Conservation (phyloP, 805 yeast species). For the Metschnikowia continentalis region DNA sequence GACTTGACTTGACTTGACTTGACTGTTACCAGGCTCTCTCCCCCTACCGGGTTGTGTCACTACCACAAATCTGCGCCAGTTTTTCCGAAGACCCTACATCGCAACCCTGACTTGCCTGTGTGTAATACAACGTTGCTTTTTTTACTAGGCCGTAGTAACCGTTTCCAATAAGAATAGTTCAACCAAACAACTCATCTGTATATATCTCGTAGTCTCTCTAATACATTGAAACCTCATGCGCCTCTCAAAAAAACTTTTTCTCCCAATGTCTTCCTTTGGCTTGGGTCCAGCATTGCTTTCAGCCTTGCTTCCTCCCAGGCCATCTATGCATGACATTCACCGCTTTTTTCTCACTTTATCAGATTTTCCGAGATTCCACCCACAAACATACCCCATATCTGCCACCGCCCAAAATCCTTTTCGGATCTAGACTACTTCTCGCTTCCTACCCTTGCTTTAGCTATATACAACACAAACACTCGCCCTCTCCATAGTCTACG, state of each 20-base stretch:
- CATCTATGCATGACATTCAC: slow-evolving; percentile 1
- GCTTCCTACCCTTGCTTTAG: too few species aligned
- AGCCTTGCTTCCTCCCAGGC: not conserved
- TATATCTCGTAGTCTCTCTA: too few species aligned
- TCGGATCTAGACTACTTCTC: not conserved
- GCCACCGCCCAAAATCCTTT: not conserved
- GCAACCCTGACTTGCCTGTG: not conserved
- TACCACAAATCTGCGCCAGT: not conserved
- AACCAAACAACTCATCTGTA: too few species aligned
- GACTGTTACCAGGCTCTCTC: too few species aligned
- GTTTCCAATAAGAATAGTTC: not conserved
- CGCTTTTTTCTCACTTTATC: not conserved
- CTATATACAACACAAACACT: too few species aligned
- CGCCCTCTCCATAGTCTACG: too few species aligned
- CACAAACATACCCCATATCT: not conserved
- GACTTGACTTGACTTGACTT: too few species aligned
- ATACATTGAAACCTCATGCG: too few species aligned
- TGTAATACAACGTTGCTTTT: not conserved
- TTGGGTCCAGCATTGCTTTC: not conserved
- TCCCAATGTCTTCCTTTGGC: not conserved
- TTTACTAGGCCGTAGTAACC: not conserved
- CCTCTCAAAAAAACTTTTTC: too few species aligned
- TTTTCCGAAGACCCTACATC: not conserved
- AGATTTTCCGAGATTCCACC: slow-evolving; percentile 3
- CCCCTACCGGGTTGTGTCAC: not conserved